Base-by-base conservation (phyloP, 139 green algal genomes). In the Chlorella sp. region DNA sequence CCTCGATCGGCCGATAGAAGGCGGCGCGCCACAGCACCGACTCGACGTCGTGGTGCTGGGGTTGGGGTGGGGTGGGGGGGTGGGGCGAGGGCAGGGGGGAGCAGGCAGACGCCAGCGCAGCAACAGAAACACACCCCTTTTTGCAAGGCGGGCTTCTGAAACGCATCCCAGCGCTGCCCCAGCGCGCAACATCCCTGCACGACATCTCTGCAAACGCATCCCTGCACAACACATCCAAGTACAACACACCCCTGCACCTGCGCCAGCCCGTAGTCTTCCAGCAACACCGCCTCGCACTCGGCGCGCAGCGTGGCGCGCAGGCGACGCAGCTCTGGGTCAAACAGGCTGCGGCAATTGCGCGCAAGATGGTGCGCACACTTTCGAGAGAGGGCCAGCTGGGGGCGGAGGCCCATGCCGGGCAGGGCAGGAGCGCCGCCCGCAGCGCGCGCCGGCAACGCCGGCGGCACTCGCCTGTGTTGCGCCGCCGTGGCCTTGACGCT, bases 1-100 rank as follows among this genome's bases (percentile, higher is more conserved):
- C 87, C 76, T 93, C 88, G 6, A 95, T 94, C 27, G 88, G 86
- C 27, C 76, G 71, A 74, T 95, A 94, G 60, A 90, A 92, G 0
- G 89, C 84, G 2, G 46, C 53, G 71, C 92, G 91, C 91, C 91
- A 95, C 35, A 95, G 61, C 14, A 43, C n/a, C 38, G 77, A 71
- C 66, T 93, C 90, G 27, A 88, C 79, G 9, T 87, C 80, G 25
- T 82, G 64, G 3, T 72, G 80, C 72, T 88, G 67, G 40, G 38
- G 17, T 21, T 17, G n/a, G n/a, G n/a, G n/a, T n/a, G n/a, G n/a
- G n/a, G n/a, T n/a, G n/a, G n/a, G n/a, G n/a, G n/a, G n/a, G n/a
- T n/a, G n/a, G n/a, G n/a, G n/a, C n/a, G n/a, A n/a, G n/a, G n/a
- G n/a, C n/a, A n/a, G 15, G 38, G 36, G 15, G 15, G 60, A 68